These are phyloP conservation scores for Aspergillus terreus DNA, from an alignment of 2,329 filamentous ascomycete species.

Conservation along the genomic window DNA sequence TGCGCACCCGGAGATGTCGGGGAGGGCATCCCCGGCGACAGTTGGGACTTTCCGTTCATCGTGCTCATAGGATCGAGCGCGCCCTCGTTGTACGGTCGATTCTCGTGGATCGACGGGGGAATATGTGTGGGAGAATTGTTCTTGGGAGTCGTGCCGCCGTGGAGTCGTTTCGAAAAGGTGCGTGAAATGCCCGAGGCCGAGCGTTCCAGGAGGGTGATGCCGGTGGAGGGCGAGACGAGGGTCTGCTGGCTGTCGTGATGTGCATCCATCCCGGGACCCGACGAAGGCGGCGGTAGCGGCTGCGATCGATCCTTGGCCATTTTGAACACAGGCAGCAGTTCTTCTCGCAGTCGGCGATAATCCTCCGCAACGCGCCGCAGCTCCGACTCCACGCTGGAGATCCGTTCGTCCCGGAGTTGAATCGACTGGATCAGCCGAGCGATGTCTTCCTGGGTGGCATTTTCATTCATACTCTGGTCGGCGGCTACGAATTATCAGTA, in stretches of 20 bases:
- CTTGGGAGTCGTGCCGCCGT: conserved; percentile 68
- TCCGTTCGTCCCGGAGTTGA: conserved; percentile 83
- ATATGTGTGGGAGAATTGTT: conserved; percentile 70
- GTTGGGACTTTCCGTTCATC: conserved; percentile 61
- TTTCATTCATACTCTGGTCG: conserved; percentile 82
- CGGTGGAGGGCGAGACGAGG: conserved; percentile 30
- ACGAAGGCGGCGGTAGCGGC: conserved; percentile 65
- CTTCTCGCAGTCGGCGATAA: conserved; percentile 82
- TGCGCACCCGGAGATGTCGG: conserved; percentile 42
- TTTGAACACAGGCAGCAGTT: conserved; percentile 84
- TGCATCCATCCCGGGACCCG: conserved; percentile 18
- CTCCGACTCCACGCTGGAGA: conserved; percentile 77
- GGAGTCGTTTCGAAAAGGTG: conserved; percentile 71
- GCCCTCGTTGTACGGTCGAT: conserved; percentile 52
- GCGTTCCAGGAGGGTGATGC: conserved; percentile 32
- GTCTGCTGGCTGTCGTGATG: conserved; percentile 38
- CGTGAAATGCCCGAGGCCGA: conserved; percentile 59
- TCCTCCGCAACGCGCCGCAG: conserved; percentile 81
- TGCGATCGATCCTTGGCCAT: conserved; percentile 89
- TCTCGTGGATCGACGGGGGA: conserved; percentile 63
- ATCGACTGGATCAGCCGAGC: conserved; percentile 86
- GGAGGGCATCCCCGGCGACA: conserved; percentile 47
- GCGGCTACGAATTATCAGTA: conserved; percentile 60
- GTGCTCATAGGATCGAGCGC: conserved; percentile 65
- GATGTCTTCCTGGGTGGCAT: conserved; percentile 89